These are phyloP conservation scores for Aspergillus sclerotiicarbonarius DNA, from an alignment of 495 filamentous ascomycete genomes.

Conservation along the genomic window DNA sequence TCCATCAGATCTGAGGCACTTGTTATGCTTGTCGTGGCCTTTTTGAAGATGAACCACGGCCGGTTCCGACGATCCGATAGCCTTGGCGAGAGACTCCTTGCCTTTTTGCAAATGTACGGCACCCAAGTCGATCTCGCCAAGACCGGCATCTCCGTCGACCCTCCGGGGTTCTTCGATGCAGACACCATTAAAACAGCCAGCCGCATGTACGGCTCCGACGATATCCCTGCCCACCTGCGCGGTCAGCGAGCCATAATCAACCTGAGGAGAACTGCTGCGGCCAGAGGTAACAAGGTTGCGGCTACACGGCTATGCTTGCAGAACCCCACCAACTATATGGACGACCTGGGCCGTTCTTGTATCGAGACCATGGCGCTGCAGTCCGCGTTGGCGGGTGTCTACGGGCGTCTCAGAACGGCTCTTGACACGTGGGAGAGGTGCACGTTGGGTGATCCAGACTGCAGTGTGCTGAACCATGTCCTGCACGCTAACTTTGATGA, in stretches of 20 bases:
- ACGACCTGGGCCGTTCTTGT: conserved; percentile 52
- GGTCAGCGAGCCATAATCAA: conserved; percentile 42
- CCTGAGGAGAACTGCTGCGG: conserved; percentile 32
- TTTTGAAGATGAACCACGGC: conserved; percentile 43
- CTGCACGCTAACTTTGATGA: conserved; percentile 38
- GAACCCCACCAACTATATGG: conserved; percentile 56
- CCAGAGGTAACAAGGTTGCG: conserved; percentile 24
- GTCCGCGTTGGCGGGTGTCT: conserved; percentile 22
- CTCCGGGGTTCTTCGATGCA: conserved; percentile 40
- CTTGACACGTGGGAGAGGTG: conserved; percentile 24
- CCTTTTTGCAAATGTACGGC: conserved; percentile 51
- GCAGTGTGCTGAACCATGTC: conserved; percentile 28
- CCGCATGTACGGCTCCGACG: conserved; percentile 4
- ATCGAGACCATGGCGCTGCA: conserved; percentile 34
- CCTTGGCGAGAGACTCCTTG: conserved; percentile 44
- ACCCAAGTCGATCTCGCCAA: conserved; percentile 39
- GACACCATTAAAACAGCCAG: conserved; percentile 17
- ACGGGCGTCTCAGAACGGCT: conserved; percentile 20
- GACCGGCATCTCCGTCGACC: conserved; percentile 51
- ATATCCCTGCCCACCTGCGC: conserved; percentile 29
- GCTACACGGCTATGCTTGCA: conserved; percentile 51
- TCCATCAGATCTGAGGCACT: conserved; percentile 51
- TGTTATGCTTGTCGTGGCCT: conserved; percentile 56
- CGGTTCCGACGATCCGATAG: conserved; percentile 26
- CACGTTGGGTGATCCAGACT: neutral